Conservation (phyloP, 257 asterid genomes). For the Solanum lignicaule region DNA sequence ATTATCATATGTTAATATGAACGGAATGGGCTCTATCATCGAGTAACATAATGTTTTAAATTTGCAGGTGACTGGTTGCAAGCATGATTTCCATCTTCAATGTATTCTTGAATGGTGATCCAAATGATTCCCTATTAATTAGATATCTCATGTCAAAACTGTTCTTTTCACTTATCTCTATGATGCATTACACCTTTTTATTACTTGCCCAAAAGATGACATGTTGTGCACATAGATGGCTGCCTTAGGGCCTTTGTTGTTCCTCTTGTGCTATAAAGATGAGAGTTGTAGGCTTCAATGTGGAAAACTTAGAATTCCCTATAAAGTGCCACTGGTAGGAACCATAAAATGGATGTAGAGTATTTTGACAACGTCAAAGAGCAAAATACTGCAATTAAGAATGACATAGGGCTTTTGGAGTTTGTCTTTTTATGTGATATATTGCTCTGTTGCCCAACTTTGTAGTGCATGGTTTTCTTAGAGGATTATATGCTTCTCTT, state of each 20-base stretch:
- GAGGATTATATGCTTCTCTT: background rate
- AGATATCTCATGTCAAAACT: background rate
- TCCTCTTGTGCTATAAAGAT: background rate
- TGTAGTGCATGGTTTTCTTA: background rate
- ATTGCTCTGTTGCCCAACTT: background rate
- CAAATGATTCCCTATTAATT: background rate
- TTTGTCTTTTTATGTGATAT: background rate
- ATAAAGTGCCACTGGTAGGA: background rate
- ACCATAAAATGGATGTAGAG: background rate
- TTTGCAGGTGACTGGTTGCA: slow-evolving; percentile 75
- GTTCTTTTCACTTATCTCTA: background rate
- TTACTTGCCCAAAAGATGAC: background rate
- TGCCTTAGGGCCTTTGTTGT: background rate
- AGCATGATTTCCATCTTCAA: slow-evolving; percentile 85
- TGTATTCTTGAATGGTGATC: slow-evolving; percentile 84
- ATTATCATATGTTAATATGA: background rate
- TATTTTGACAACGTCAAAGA: background rate
- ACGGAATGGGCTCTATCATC: too few relatives aligned
- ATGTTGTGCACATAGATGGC: background rate
- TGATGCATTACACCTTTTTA: background rate
- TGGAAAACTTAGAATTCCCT: background rate
- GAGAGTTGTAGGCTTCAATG: background rate
- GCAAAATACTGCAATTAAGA: background rate
- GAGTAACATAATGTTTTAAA: background rate
- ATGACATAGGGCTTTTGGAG: background rate